Percentiles rank a stretch among this genome's conserved stretches.
Conservation (phyloP, 306 rosid genomes). For the Vachellia collinsii region DNA sequence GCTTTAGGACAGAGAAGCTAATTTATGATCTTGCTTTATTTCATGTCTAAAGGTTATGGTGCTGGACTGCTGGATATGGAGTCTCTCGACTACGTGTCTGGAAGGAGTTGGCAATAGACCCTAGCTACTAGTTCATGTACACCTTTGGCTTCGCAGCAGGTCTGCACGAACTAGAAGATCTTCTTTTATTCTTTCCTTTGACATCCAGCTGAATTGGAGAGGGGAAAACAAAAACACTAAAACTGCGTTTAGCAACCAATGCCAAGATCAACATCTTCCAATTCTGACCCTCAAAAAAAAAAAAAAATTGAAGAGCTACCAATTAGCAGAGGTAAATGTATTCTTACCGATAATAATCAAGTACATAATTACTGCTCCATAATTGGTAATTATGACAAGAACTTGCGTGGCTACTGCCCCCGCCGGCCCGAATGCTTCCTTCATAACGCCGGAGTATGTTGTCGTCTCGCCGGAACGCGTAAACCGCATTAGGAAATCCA, state of each 20-base stretch:
- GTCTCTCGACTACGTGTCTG: conserved; percentile 46
- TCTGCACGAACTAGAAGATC: background rate
- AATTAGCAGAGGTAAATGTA: background rate
- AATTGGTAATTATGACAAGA: conserved; percentile 70
- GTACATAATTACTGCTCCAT: conserved; percentile 79
- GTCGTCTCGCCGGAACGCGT: conserved; percentile 68
- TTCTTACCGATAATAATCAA: conserved; percentile 77
- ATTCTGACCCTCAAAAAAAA: background rate
- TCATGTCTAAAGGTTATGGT: background rate
- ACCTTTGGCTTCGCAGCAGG: conserved; percentile 34
- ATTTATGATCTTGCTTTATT: background rate
- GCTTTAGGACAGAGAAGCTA: background rate
- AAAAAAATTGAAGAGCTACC: background rate
- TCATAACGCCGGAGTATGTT: conserved; percentile 90
- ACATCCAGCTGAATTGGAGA: background rate
- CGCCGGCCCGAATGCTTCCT: conserved; percentile 67
- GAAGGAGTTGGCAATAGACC: conserved; percentile 44
- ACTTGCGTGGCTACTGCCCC: conserved; percentile 70
- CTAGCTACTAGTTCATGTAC: conserved; percentile 59
- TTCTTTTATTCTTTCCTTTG: background rate
- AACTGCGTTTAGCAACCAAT: background rate
- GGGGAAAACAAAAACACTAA: background rate
- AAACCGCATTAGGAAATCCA: conserved; percentile 79
- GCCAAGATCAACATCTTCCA: background rate
- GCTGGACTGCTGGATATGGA: background rate